Evolutionary conservation across 345 rosid species (phyloP).

Genomic region (Moricandia moricandioides): DNA sequence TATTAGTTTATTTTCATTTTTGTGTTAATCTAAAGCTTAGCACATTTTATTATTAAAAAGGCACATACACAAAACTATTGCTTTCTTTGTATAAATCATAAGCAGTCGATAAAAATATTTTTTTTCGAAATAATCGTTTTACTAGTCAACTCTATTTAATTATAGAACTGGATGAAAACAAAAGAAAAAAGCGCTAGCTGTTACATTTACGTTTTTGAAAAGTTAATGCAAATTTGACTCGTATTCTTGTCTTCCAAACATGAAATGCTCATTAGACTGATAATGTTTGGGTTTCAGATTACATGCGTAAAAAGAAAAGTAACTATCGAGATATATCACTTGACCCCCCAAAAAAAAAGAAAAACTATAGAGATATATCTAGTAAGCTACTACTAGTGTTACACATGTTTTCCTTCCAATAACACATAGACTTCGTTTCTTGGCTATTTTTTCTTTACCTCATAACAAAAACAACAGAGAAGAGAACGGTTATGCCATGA

Average conservation of each 20-base stretch:
- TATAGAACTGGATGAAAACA: not conserved
- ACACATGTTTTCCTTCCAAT: slow-evolving; percentile 22
- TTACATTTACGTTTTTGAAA: not conserved
- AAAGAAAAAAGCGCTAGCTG: too few relatives aligned
- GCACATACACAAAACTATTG: not conserved
- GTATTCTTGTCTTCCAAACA: not conserved
- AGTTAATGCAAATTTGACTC: not conserved
- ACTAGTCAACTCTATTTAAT: too few relatives aligned
- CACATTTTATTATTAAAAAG: not conserved
- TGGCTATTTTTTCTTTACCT: slow-evolving; percentile 18
- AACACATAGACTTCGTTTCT: slow-evolving; percentile 25
- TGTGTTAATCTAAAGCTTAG: not conserved
- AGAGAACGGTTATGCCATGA: slow-evolving; percentile 48
- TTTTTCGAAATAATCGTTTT: too few relatives aligned
- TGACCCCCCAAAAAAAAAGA: not conserved
- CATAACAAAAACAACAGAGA: not conserved
- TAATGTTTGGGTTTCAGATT: not conserved
- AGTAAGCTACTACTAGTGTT: slow-evolving; percentile 24
- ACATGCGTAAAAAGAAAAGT: not conserved
- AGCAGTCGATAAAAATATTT: not conserved
- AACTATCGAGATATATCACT: not conserved
- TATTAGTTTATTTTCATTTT: too few relatives aligned
- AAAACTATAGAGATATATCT: slow-evolving; percentile 14
- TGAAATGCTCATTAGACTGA: not conserved
- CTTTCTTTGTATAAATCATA: not conserved